These are phyloP conservation scores for Rhododendron henanense DNA, from an alignment of 148 eudicot species.

Conservation along the genomic window DNA sequence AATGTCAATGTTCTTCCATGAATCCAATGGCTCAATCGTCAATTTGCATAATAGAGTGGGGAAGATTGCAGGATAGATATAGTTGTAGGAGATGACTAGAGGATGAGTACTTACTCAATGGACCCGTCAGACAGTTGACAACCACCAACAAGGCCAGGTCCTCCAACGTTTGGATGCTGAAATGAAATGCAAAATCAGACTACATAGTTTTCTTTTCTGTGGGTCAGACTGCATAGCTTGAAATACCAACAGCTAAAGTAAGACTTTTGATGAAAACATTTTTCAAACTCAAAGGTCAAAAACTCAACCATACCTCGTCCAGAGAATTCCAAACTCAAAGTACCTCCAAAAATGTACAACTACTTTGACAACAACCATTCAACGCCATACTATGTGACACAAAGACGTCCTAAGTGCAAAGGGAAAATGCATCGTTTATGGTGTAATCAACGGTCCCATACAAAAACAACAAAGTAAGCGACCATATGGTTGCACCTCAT, in stretches of 20 bases:
- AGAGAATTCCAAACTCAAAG: background rate
- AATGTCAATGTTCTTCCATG: background rate
- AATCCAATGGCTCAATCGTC: background rate
- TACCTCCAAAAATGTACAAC: background rate
- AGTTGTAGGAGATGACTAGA: background rate
- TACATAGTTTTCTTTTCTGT: background rate
- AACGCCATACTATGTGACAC: background rate
- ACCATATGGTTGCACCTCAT: background rate
- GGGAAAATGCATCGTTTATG: background rate
- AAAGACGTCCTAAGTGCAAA: background rate
- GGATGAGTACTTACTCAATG: conserved; percentile 40
- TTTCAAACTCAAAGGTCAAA: background rate
- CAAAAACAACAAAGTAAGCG: background rate
- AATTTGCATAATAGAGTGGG: background rate
- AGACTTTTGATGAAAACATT: background rate
- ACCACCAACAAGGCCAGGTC: conserved; percentile 77
- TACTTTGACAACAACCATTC: background rate
- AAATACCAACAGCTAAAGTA: background rate
- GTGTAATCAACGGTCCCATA: background rate
- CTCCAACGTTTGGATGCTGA: conserved; percentile 75
- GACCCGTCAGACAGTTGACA: conserved; percentile 62
- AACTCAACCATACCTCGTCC: background rate
- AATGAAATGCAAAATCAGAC: conserved; percentile 8
- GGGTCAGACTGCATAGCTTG: background rate
- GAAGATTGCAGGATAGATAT: background rate